Percentiles rank a stretch among this genome's conserved stretches.
Conservation (phyloP, 139 green algal genomes). For the Chlorella vulgaris region DNA sequence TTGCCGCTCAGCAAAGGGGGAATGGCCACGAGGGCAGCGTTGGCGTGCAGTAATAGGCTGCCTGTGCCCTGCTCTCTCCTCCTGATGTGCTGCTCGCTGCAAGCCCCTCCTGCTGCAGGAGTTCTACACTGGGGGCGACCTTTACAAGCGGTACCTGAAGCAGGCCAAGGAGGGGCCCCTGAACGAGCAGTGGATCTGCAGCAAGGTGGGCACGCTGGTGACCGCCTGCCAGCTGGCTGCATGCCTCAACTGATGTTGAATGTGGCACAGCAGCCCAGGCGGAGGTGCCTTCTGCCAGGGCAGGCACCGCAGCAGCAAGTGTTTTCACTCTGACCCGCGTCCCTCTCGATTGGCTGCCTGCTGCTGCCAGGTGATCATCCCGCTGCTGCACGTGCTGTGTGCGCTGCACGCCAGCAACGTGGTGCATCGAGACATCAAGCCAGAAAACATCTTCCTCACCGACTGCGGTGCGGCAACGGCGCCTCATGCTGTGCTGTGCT, state of each 20-base stretch:
- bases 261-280: too few relatives aligned
- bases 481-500: too few relatives aligned
- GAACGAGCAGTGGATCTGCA: conserved; percentile 74
- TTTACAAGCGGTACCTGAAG: conserved; percentile 67
- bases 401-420: conserved; percentile 64
- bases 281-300: too few relatives aligned
- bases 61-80: too few relatives aligned
- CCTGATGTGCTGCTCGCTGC: background rate
- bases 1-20: too few relatives aligned
- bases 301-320: too few relatives aligned
- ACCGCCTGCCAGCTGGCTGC: background rate
- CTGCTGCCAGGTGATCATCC: conserved; percentile 57
- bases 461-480: background rate
- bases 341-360: background rate
- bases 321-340: too few relatives aligned
- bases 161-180: conserved; percentile 20
- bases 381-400: conserved; percentile 76
- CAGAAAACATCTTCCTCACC: conserved; percentile 90
- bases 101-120: too few relatives aligned
- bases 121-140: conserved; percentile 66
- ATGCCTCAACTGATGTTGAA: background rate
- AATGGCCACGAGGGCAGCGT: too few relatives aligned
- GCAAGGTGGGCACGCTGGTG: conserved; percentile 64
- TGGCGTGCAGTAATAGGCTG: too few relatives aligned
- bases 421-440: conserved; percentile 82